A percentile compares a stretch with the other conserved stretches of the same genome.
These are phyloP conservation scores for Aspergillus tamarii DNA, from an alignment of 2,329 filamentous ascomycete species.

Conservation along the genomic window DNA sequence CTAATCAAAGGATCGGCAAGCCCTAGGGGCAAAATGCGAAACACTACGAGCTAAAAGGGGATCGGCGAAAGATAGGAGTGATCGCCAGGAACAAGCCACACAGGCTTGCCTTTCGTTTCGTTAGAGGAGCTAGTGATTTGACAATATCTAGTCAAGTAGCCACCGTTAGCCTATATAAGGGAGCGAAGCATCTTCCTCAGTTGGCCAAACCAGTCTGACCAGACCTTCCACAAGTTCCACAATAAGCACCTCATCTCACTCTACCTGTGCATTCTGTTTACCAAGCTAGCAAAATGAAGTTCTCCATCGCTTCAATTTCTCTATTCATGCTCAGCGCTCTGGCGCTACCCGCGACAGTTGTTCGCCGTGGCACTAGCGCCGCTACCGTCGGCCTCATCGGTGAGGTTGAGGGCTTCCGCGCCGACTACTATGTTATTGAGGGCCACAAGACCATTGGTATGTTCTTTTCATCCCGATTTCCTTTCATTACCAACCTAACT, in stretches of 20 bases:
- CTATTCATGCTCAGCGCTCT: conserved; percentile 2
- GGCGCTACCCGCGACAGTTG: neutral
- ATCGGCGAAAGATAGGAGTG: conserved; percentile 5
- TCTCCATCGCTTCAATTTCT: conserved; percentile 1
- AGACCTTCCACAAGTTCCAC: neutral
- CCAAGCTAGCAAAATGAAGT: conserved; percentile 6
- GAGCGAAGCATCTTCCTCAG: neutral
- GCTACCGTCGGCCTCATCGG: conserved; percentile 7
- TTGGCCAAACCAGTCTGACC: neutral
- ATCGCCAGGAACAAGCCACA: conserved; percentile 2
- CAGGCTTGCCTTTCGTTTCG: neutral
- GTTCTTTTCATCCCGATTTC: neutral
- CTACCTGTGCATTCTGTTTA: too few relatives aligned
- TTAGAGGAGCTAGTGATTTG: neutral
- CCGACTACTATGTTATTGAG: conserved; percentile 7
- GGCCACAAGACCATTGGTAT: conserved; percentile 13
- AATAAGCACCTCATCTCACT: neutral
- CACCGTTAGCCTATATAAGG: neutral
- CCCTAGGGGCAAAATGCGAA: neutral
- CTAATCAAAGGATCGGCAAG: neutral
- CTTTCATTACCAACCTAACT: neutral
- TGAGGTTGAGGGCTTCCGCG: conserved; percentile 2
- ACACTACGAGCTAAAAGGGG: neutral
- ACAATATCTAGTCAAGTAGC: neutral
- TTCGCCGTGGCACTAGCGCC: conserved; percentile 5